Evolutionary conservation across 176 grass and related monocot species (phyloP).

Genomic region (Eragrostis curvula): DNA sequence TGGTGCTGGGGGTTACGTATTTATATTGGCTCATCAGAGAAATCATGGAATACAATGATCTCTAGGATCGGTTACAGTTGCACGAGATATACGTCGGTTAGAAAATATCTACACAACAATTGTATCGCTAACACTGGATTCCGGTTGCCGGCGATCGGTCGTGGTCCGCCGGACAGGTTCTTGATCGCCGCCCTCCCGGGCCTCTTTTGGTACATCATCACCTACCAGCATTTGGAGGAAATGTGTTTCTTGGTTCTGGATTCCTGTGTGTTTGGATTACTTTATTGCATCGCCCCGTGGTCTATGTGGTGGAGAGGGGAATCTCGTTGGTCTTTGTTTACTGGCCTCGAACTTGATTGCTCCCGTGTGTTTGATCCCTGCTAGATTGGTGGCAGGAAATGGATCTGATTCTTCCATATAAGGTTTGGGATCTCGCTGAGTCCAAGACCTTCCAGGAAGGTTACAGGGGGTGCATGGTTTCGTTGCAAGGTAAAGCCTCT

Average conservation of each 20-base stretch:
- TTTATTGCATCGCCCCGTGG: no score
- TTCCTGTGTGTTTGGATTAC: no score
- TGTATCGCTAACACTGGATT: no score
- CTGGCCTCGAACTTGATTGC: background rate
- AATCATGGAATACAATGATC: no score
- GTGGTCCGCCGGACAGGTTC: background rate
- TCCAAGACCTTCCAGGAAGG: slow-evolving; percentile 38
- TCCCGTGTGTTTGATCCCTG: background rate
- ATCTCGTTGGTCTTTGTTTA: background rate
- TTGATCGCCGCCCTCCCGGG: background rate
- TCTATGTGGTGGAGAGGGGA: no score
- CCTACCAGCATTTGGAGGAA: background rate
- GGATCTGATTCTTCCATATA: slow-evolving; percentile 66
- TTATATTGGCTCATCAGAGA: no score
- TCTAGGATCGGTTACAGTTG: no score
- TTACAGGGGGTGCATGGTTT: slow-evolving; percentile 70
- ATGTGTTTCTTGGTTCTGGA: background rate
- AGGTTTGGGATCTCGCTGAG: slow-evolving; percentile 55
- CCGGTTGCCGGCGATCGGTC: no score
- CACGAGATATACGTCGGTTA: no score
- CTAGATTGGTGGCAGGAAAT: slow-evolving; percentile 39
- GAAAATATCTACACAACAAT: no score
- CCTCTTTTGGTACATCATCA: background rate
- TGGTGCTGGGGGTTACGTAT: no score
- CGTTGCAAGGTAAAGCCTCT: slow-evolving; percentile 58